Conservation (phyloP, 495 filamentous ascomycete species). For the Penicillium argentinense region DNA sequence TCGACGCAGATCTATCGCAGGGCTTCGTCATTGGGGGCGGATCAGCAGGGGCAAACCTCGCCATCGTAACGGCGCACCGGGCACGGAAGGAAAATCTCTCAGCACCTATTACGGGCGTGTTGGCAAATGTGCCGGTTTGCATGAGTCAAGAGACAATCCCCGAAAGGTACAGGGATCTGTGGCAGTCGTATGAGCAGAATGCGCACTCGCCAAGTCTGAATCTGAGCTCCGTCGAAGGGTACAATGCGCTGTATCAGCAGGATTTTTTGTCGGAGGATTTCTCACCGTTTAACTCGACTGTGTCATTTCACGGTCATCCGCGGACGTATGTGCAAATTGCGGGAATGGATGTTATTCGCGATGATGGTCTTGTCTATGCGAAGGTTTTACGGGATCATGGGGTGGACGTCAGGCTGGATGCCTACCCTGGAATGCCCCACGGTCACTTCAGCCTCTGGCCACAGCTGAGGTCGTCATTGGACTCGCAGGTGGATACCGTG, state of each 20-base stretch:
- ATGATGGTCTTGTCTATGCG: constrained; percentile 42
- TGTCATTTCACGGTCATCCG: constrained; percentile 20
- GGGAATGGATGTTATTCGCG: constrained; percentile 38
- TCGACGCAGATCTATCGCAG: constrained; percentile 15
- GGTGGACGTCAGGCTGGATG: constrained; percentile 35
- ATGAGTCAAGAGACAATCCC: constrained; percentile 17
- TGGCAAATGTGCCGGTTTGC: constrained; percentile 40
- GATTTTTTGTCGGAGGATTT: constrained; percentile 9
- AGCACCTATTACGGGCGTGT: constrained; percentile 44
- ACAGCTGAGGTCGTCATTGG: constrained; percentile 6
- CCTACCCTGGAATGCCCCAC: constrained; percentile 47
- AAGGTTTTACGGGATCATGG: constrained; percentile 31
- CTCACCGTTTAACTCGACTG: constrained; percentile 10
- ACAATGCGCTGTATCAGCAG: not conserved
- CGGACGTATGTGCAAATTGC: constrained; percentile 41
- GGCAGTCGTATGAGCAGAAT: constrained; percentile 40
- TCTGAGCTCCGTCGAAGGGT: not conserved
- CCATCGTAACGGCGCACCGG: constrained; percentile 39
- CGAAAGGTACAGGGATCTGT: constrained; percentile 29
- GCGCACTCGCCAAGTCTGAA: constrained; percentile 16
- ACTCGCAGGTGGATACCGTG: constrained; percentile 4
- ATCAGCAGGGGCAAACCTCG: constrained; percentile 49
- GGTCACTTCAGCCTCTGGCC: constrained; percentile 26
- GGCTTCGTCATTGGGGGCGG: constrained; percentile 53
- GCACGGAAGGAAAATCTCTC: constrained; percentile 42